Base-by-base conservation (phyloP, 805 yeast species). In the Candida patagonica region DNA sequence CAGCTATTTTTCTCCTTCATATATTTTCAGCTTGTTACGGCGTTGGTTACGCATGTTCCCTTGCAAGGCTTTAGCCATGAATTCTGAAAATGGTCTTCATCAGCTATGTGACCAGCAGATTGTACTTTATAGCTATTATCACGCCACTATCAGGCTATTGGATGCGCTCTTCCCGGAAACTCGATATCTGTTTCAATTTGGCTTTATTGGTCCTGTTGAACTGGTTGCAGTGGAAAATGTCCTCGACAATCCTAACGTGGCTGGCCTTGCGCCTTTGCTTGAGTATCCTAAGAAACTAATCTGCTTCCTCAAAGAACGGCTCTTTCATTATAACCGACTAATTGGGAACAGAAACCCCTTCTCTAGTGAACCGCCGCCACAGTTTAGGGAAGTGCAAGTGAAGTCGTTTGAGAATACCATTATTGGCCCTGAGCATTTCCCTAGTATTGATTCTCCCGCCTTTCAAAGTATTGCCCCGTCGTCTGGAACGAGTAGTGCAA, bases 121-220 rank as follows among this genome's bases (percentile, higher is more conserved):
- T n/a, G 38, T 62, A 12, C 42, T 63, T 9, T 53, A 52, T 22
- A 42, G 57, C 6, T 63, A 58, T 43, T 63, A 51, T 44, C 63
- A 59, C 33, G 63, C 65, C 3, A 56, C 51, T 4, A 51, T 59
- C 10, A 49, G 59, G 13, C 53, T 59, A 1, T 38, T 63, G 33
- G 61, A 55, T 41, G 62, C 65, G 1, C 47, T 63, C 24, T 61
- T 60, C 38, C 59, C 66, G 7, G 67, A 63, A 41, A 54, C 56
- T 3, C 45, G 64, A 30, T 63, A 61, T 42, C 54, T 56, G 30
- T 63, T 59, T 48, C 50, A 59, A 26, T 51, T 52, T 43, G 60
- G 63, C 1, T 63, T 61, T 44, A 52, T 54, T 38, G 66, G 64
- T 4, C 60, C 62, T n/a, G 56, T 59, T 37, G 63, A 62, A 13